These are phyloP conservation scores for Aspergillus carbonarius DNA, from an alignment of 2,329 filamentous ascomycete genomes.

Conservation along the genomic window DNA sequence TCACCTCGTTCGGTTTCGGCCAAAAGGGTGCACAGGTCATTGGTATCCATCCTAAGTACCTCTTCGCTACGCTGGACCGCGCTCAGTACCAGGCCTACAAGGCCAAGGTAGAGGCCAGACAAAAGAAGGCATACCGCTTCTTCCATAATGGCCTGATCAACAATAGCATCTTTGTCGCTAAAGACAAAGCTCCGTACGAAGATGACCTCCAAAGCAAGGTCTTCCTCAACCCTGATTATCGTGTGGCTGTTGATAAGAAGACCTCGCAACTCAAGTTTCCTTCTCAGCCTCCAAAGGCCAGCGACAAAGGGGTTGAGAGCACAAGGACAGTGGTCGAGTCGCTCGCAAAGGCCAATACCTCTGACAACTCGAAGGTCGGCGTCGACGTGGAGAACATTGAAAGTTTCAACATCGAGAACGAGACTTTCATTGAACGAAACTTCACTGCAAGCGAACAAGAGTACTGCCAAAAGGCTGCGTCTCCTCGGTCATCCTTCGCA, in stretches of 20 bases:
- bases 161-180: slow-evolving; percentile 96
- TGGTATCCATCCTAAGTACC: slow-evolving; percentile 93
- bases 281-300: slow-evolving; percentile 63
- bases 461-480: slow-evolving; percentile 79
- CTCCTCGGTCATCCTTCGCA: slow-evolving; percentile 85
- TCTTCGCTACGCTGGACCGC: slow-evolving; percentile 91
- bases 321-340: slow-evolving; percentile 76
- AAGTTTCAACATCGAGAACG: slow-evolving; percentile 87
- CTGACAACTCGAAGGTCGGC: slow-evolving; percentile 74
- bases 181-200: slow-evolving; percentile 84
- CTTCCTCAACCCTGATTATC: slow-evolving; percentile 90
- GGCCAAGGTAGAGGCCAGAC: slow-evolving; percentile 82
- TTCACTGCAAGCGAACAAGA: slow-evolving; percentile 81
- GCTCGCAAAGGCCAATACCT: slow-evolving; percentile 64
- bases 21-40: slow-evolving; percentile 98
- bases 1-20: slow-evolving; percentile 98
- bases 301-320: slow-evolving; percentile 58
- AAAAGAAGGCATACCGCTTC: slow-evolving; percentile 98
- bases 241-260: slow-evolving; percentile 84
- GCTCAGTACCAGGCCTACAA: slow-evolving; percentile 79
- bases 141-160: slow-evolving; percentile 98
- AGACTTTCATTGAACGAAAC: slow-evolving; percentile 91
- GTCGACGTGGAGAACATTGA: slow-evolving; percentile 90
- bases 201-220: slow-evolving; percentile 83
- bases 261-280: slow-evolving; percentile 74